These are phyloP conservation scores for Phytopythium cucurbitacearum DNA, from an alignment of 352 stramenopile genomes.

Conservation along the genomic window DNA sequence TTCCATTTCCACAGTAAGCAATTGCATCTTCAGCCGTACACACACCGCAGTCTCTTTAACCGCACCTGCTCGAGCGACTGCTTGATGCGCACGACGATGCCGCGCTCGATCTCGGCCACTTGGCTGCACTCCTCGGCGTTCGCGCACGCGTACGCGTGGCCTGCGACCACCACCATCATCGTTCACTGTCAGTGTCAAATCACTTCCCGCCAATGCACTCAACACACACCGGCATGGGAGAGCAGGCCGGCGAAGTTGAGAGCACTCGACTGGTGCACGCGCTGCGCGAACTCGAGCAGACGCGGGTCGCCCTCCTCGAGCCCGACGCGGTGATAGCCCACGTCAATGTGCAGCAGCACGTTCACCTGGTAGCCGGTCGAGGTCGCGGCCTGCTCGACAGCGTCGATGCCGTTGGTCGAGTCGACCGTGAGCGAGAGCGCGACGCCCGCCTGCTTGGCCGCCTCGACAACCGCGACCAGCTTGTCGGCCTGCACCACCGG, in stretches of 20 bases:
- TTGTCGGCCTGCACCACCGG: slow-evolving; percentile 61
- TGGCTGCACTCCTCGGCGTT: slow-evolving; percentile 39
- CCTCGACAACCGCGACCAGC: slow-evolving; percentile 44
- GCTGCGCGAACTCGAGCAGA: slow-evolving; percentile 42
- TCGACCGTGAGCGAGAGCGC: slow-evolving; percentile 64
- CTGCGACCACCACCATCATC: slow-evolving; percentile 9
- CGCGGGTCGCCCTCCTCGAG: slow-evolving; percentile 51
- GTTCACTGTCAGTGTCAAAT: not conserved
- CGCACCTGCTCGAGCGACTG: slow-evolving; percentile 34
- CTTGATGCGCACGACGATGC: slow-evolving; percentile 68
- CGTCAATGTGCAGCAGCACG: slow-evolving; percentile 70
- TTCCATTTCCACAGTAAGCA: too few species aligned
- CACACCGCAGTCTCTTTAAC: too few species aligned
- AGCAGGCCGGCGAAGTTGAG: slow-evolving; percentile 58
- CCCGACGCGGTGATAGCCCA: slow-evolving; percentile 72
- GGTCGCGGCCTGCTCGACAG: slow-evolving; percentile 43
- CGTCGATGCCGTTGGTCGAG: slow-evolving; percentile 44
- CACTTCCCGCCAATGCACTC: not conserved
- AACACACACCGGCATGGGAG: slow-evolving; percentile 43
- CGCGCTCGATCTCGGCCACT: slow-evolving; percentile 53
- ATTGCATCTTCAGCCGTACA: not conserved
- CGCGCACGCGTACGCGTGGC: slow-evolving; percentile 55
- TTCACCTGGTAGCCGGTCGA: slow-evolving; percentile 34
- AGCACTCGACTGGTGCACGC: slow-evolving; percentile 41
- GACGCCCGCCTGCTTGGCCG: slow-evolving; percentile 35